Evolutionary conservation across 2,329 filamentous ascomycete species (phyloP).

Genomic region (Cladosporium velox): DNA sequence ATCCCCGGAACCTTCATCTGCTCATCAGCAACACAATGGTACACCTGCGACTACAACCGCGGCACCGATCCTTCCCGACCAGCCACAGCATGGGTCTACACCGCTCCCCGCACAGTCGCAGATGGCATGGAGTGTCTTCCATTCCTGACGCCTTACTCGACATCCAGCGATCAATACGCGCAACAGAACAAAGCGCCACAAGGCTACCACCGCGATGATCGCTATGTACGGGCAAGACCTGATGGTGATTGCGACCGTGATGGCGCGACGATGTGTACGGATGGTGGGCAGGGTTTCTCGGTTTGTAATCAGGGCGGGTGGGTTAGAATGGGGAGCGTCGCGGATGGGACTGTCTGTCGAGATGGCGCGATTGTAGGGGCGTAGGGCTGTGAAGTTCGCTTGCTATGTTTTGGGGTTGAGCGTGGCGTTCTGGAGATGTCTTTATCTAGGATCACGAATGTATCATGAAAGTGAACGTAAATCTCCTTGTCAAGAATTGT

Average conservation of each 20-base stretch:
- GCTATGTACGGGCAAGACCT: conserved; percentile 33
- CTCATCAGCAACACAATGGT: conserved; percentile 37
- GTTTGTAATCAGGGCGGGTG: conserved; percentile 38
- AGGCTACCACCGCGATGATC: conserved; percentile 38
- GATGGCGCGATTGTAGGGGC: conserved; percentile 32
- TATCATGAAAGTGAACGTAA: not conserved
- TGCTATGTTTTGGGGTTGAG: not conserved
- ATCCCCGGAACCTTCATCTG: conserved; percentile 45
- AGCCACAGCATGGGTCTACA: conserved; percentile 36
- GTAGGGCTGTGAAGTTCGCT: not conserved
- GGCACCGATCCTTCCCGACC: conserved; percentile 24
- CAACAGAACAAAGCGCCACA: conserved; percentile 32
- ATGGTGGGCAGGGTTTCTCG: conserved; percentile 32
- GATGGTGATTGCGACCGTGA: conserved; percentile 34
- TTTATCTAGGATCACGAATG: not conserved
- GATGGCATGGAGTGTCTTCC: conserved; percentile 43
- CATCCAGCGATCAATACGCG: conserved; percentile 24
- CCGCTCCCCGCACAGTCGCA: conserved; percentile 34
- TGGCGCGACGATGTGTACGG: conserved; percentile 32
- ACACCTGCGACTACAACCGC: conserved; percentile 40
- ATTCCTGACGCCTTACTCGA: conserved; percentile 31
- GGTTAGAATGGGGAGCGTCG: conserved; percentile 37
- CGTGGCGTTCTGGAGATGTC: not conserved
- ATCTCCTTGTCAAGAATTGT: not conserved
- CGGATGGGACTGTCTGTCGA: conserved; percentile 33